Evolutionary conservation across 331 rosid genomes (phyloP).

Genomic region (Cydonia oblonga): DNA sequence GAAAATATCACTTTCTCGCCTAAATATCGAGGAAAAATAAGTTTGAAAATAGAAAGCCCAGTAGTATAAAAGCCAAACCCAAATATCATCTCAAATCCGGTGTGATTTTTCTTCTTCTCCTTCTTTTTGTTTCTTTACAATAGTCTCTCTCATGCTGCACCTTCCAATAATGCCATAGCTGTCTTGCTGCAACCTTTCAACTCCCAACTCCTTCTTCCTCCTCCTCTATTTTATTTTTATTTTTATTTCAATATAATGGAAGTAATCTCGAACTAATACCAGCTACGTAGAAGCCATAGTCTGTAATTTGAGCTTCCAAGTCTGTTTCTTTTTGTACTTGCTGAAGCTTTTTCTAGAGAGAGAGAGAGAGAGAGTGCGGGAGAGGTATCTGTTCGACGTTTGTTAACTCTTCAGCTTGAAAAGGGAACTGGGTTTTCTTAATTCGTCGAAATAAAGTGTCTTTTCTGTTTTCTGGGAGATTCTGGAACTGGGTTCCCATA

Average conservation of each 20-base stretch:
- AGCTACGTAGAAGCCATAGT: no score
- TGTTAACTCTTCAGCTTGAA: not conserved
- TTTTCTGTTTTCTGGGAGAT: constrained; percentile 15
- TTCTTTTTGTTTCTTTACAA: not conserved
- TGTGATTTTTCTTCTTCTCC: not conserved
- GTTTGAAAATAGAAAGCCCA: not conserved
- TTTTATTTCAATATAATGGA: no score
- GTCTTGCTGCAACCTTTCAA: no score
- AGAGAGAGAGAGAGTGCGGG: not conserved
- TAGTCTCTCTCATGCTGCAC: not conserved
- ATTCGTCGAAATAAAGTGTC: constrained; percentile 38
- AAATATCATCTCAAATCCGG: not conserved
- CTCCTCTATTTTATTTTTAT: no score
- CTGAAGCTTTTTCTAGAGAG: not conserved
- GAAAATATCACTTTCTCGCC: not conserved
- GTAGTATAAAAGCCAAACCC: constrained; percentile 11
- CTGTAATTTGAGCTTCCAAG: constrained; percentile 8
- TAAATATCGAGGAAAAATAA: not conserved
- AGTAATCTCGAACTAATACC: no score
- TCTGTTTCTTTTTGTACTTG: not conserved
- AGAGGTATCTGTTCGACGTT: constrained; percentile 7
- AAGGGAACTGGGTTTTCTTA: constrained; percentile 22
- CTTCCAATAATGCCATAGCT: not conserved
- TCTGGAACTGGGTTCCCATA: constrained; percentile 24
- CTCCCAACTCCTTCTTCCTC: no score